These are phyloP conservation scores for Colletotrichum ledebouriae DNA, from an alignment of 2,329 filamentous ascomycete species.

Conservation along the genomic window DNA sequence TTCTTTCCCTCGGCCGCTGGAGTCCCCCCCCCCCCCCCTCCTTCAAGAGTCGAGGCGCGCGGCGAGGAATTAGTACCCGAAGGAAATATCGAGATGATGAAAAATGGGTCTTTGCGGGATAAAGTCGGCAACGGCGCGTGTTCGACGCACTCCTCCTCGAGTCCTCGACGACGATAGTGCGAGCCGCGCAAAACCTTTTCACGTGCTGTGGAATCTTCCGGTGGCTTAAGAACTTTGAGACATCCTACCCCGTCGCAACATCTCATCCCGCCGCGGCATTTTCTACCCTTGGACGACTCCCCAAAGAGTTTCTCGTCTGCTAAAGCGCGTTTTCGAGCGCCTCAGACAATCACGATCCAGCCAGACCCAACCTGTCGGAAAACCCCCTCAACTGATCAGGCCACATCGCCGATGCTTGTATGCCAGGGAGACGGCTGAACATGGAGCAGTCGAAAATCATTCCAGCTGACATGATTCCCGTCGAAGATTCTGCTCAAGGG, in stretches of 20 bases:
- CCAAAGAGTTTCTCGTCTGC: too few species aligned
- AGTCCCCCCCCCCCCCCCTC: background rate
- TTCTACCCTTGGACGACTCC: too few species aligned
- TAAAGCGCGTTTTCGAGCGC: background rate
- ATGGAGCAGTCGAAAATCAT: background rate
- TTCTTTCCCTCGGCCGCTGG: slow-evolving; percentile 12
- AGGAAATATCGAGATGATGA: too few species aligned
- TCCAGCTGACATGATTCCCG: slow-evolving; percentile 3
- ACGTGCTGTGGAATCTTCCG: too few species aligned
- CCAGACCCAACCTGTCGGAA: slow-evolving; percentile 8
- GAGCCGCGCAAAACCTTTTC: too few species aligned
- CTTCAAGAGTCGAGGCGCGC: background rate
- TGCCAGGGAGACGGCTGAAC: slow-evolving; percentile 15
- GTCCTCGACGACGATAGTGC: background rate
- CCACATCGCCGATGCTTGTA: slow-evolving; percentile 9
- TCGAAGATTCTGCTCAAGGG: slow-evolving; percentile 23
- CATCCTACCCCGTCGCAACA: background rate
- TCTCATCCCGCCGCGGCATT: background rate
- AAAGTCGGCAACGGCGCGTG: slow-evolving; percentile 6
- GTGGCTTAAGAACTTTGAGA: background rate
- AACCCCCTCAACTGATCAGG: slow-evolving; percentile 9
- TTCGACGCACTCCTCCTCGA: background rate
- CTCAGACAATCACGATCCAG: background rate
- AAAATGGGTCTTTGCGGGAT: background rate
- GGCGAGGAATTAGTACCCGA: background rate